Conservation (phyloP, 2,329 filamentous ascomycete genomes). For the Penicillium corylophilum region DNA sequence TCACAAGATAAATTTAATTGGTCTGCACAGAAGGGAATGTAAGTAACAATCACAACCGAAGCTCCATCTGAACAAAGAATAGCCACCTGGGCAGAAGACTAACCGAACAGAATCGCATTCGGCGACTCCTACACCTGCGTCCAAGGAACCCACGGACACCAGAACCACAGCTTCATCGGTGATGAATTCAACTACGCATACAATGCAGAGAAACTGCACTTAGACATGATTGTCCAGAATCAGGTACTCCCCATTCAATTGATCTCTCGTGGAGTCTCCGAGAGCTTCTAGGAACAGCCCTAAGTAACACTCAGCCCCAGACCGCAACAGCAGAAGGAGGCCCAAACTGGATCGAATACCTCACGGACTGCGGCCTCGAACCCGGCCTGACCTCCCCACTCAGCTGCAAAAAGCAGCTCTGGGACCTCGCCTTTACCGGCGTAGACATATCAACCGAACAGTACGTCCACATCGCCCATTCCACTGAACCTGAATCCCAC, state of each 20-base stretch:
- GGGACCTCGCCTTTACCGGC: constrained; percentile 59
- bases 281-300: neutral
- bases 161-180: constrained; percentile 57
- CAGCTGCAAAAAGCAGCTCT: constrained; percentile 50
- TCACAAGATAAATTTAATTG: constrained; percentile 14
- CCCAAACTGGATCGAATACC: constrained; percentile 56
- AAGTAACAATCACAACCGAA: constrained; percentile 3
- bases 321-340: constrained; percentile 53
- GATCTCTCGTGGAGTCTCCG: neutral
- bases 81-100: too few relatives aligned
- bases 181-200: constrained; percentile 51
- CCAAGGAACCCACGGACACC: constrained; percentile 52
- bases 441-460: constrained; percentile 49
- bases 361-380: constrained; percentile 52
- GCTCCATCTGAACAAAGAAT: too few relatives aligned
- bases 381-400: constrained; percentile 45
- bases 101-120: constrained; percentile 26
- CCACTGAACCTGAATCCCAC: neutral
- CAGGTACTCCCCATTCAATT: constrained; percentile 13
- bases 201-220: constrained; percentile 45
- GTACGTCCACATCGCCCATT: constrained; percentile 21
- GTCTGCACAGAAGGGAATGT: constrained; percentile 16
- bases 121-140: constrained; percentile 47
- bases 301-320: constrained; percentile 22
- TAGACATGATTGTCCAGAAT: constrained; percentile 54